Conservation (phyloP, 345 rosid genomes). For the Microcos paniculata region DNA sequence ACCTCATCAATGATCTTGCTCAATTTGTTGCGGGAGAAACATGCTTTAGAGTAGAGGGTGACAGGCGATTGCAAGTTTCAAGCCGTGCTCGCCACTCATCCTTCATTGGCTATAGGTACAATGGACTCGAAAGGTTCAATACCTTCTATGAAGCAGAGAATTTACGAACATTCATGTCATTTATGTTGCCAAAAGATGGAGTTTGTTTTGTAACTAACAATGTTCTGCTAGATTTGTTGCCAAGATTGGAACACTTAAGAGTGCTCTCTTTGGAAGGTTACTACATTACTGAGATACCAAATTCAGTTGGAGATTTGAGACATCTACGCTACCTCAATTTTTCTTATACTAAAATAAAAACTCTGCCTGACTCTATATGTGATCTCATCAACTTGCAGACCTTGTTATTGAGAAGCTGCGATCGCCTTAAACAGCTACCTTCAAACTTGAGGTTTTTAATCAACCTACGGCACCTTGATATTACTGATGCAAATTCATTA, state of each 20-base stretch:
- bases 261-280: slow-evolving; percentile 13
- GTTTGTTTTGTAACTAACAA: neutral
- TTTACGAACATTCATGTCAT: slow-evolving; percentile 12
- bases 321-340: slow-evolving; percentile 23
- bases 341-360: slow-evolving; percentile 14
- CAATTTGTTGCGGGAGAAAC: neutral
- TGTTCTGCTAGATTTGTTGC: neutral
- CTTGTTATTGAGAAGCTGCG: slow-evolving; percentile 21
- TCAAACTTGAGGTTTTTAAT: slow-evolving; percentile 12
- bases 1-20: slow-evolving; percentile 31
- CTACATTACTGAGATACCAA: slow-evolving; percentile 15
- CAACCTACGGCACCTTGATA: slow-evolving; percentile 29
- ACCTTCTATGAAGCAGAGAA: neutral
- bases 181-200: neutral
- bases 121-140: neutral
- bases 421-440: slow-evolving; percentile 19
- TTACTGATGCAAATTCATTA: slow-evolving; percentile 7
- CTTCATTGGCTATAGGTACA: neutral
- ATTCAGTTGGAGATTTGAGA: slow-evolving; percentile 21
- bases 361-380: slow-evolving; percentile 4
- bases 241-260: neutral
- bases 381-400: slow-evolving; percentile 13
- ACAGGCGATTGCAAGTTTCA: neutral
- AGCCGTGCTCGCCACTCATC: slow-evolving; percentile 12
- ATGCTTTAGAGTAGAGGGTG: slow-evolving; percentile 1